phyloP scores from a whole-genome alignment of 768 basidiomycete species.

The Leccinum truebloodii region DNA sequence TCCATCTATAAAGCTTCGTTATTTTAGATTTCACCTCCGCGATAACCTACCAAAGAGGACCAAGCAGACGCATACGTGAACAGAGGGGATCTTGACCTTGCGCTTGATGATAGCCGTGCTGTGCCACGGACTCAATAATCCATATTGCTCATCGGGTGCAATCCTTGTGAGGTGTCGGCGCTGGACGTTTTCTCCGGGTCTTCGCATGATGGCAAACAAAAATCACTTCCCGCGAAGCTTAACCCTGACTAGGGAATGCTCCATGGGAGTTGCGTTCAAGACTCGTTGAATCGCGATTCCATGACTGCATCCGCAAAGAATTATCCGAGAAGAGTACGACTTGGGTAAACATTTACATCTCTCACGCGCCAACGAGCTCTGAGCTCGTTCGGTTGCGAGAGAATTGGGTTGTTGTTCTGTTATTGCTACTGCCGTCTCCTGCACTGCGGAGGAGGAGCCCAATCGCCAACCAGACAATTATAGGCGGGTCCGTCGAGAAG shows the following conservation, averaged over 20 bases:
- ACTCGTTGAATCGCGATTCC: constrained; percentile 1
- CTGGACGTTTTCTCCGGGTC: constrained; percentile 26
- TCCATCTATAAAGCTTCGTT: constrained; percentile 29
- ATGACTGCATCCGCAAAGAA: neutral
- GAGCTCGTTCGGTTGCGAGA: neutral
- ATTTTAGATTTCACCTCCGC: constrained; percentile 25
- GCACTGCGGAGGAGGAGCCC: neutral
- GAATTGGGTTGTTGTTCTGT: neutral
- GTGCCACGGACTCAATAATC: constrained; percentile 25
- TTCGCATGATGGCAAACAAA: constrained; percentile 17
- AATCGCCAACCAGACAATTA: neutral
- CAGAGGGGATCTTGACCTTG: constrained; percentile 29
- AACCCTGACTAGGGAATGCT: constrained; percentile 15
- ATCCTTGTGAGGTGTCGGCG: constrained; percentile 31
- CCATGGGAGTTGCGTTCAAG: neutral
- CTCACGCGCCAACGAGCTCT: neutral
- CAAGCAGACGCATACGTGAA: constrained; percentile 20
- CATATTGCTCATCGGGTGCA: constrained; percentile 27
- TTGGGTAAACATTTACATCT: neutral
- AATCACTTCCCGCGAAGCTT: constrained; percentile 26
- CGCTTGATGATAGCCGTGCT: constrained; percentile 35
- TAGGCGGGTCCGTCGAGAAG: neutral
- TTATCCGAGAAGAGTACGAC: neutral
- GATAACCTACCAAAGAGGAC: constrained; percentile 23
- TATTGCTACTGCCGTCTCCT: neutral